Percentiles rank a stretch among this genome's conserved stretches.
Evolutionary conservation across 352 stramenopile species (phyloP).

Genomic region (Globisporangium radiosum): DNA sequence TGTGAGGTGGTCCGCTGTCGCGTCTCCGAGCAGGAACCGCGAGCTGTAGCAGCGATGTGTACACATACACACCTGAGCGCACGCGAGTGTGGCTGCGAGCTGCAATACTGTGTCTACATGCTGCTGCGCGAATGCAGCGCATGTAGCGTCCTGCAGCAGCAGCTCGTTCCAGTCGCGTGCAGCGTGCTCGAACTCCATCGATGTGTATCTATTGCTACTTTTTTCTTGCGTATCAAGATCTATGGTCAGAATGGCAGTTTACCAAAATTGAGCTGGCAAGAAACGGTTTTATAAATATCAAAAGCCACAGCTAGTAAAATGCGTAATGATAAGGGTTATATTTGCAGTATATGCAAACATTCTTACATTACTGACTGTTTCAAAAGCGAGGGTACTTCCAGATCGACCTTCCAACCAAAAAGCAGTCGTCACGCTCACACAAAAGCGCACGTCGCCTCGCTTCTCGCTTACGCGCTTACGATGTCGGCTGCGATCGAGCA

Average conservation of each 20-base stretch:
- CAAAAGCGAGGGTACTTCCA: neutral
- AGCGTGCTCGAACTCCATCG: slow-evolving; percentile 20
- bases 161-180: slow-evolving; percentile 39
- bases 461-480: slow-evolving; percentile 14
- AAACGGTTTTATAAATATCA: neutral
- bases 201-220: neutral
- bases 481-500: slow-evolving; percentile 86
- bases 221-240: neutral
- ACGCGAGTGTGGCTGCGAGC: slow-evolving; percentile 27
- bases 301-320: neutral
- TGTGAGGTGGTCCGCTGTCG: too few species aligned
- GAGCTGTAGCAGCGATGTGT: neutral
- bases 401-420: slow-evolving; percentile 1
- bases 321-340: neutral
- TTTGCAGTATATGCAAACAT: neutral
- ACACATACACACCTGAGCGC: slow-evolving; percentile 1
- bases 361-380: neutral
- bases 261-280: neutral
- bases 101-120: slow-evolving; percentile 23
- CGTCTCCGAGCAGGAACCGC: too few species aligned
- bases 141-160: slow-evolving; percentile 23
- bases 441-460: slow-evolving; percentile 14
- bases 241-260: neutral
- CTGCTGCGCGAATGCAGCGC: slow-evolving; percentile 17
- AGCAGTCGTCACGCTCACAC: neutral